Evolutionary conservation across 768 basidiomycete genomes (phyloP), one percentile per base, ranked within the genome.

Genomic region (Termitomyces sp.): DNA sequence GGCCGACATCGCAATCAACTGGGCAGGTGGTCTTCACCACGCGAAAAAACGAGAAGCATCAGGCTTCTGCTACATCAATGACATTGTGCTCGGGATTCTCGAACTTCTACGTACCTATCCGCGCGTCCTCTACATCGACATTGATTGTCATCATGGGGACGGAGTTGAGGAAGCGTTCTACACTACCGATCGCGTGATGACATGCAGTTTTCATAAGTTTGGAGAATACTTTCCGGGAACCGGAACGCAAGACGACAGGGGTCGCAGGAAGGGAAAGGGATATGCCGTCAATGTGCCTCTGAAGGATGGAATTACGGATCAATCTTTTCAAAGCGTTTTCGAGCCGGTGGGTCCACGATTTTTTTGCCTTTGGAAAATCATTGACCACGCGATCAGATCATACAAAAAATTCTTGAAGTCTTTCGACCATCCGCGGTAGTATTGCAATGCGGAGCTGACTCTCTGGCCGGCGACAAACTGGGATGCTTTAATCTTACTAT

Each of bases 131-230:
- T 98, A 99, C 71, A 89, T 99, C 71, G 96, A 99, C 74, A 95
- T 98, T 58, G 97, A 98, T 72, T 94, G 95, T 50, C 97, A 98
- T 70, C 97, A 99, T 71, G 96, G 97, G 26, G 97, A 98, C 70
- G 96, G 96, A n/a, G 97, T 98, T 38, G 97, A 99, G 67, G 97
- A 98, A 70, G 97, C 96, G 2, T 98, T 98, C 77, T 98, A 97
- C 71, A 96, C 93, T 38, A 96, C 93, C 1, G 93, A 98, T 71
- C 81, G 97, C 51, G 97, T 98, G 66, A 95, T 98, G 91, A 98
- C 96, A 5, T 91, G 88, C 67, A 93, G 90, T 44, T 96, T 99
- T 70, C 97, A 98, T 77, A 96, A 98, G 72, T 98, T 91, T 66
- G 96, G 97, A 30, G 95, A 97, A 67, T 95, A 89, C 69, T 96